Base-by-base conservation (phyloP, 306 rosid species). In the Begonia masoniana region DNA sequence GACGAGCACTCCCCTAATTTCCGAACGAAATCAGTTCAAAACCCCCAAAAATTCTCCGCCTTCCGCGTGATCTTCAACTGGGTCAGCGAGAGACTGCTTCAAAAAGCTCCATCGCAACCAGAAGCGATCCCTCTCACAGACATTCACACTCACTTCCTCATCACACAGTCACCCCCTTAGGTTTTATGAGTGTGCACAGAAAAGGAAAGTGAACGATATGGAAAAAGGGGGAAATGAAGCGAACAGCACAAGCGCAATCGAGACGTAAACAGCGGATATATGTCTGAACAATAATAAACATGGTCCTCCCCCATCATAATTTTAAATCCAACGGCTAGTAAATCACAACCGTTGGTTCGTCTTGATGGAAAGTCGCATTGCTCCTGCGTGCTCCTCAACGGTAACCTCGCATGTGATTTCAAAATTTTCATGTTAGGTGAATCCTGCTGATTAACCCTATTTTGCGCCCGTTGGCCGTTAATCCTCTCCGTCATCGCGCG, bases 261-360 rank as follows among this genome's bases (percentile, higher is more conserved):
- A 55, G 56, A 49, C 62, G 59, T 55, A 61, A 69, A 61, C 67
- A 62, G 72, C 75, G 79, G 66, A 69, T 74, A 65, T 62, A 64
- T 74, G 75, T 74, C 69, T 26, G 69, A 60, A 69, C 57, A 57
- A 53, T 63, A 60, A 31, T 63, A 60, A 31, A 31, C 39, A 31
- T 31, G 39, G 39, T 3, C 9, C 39, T 31, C 39, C 39, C 54
- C 52, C 19, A 51, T n/a, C 3, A 43, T 24, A 57, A 23, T 52
- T 74, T 74, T 58, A 50, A 70, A 74, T 56, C 51, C 14, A 74
- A 74, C 80, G 80, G 76, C 80, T 74, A 74, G 64, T 65, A 26
- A 74, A 58, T 31, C 2, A 14, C 41, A 26, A 48, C 76, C 80
- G 72, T 57, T 11, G 10, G 72, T 65, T 74, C 60, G 54, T 12